phyloP scores from a whole-genome alignment of 257 asterid species.

The Solanum pimpinellifolium region DNA sequence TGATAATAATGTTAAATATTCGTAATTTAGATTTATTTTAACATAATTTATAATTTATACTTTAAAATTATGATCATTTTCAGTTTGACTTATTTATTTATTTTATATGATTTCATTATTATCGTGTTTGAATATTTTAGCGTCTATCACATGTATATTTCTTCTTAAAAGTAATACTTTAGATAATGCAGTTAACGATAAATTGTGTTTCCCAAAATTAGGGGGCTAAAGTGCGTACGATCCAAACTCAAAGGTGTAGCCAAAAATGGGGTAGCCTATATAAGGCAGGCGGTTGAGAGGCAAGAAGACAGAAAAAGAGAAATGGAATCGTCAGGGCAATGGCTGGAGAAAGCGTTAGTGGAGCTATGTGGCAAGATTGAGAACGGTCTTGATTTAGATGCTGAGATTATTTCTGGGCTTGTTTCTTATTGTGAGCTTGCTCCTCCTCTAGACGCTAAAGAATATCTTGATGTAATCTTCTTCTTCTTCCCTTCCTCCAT shows the following conservation, averaged over 20 bases:
- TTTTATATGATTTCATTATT: no score
- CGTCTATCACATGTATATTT: no score
- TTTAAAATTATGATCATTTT: no score
- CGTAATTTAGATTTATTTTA: no score
- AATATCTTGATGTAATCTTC: conserved; percentile 66
- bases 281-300: background rate
- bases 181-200: no score
- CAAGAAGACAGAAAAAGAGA: background rate
- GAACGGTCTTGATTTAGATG: conserved; percentile 71
- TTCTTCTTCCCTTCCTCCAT: background rate
- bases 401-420: conserved; percentile 75
- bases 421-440: conserved; percentile 93
- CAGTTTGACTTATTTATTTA: no score
- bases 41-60: no score
- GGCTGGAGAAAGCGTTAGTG: conserved; percentile 65
- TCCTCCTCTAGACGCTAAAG: conserved; percentile 85
- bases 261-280: background rate
- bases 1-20: no score
- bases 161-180: no score
- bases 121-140: no score
- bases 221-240: background rate
- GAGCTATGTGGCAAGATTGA: conserved; percentile 50
- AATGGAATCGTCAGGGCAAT: conserved; percentile 51
- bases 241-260: background rate
- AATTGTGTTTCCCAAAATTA: background rate